These are phyloP conservation scores for Pyrenophora seminiperda DNA, from an alignment of 2,329 filamentous ascomycete species.

Conservation along the genomic window DNA sequence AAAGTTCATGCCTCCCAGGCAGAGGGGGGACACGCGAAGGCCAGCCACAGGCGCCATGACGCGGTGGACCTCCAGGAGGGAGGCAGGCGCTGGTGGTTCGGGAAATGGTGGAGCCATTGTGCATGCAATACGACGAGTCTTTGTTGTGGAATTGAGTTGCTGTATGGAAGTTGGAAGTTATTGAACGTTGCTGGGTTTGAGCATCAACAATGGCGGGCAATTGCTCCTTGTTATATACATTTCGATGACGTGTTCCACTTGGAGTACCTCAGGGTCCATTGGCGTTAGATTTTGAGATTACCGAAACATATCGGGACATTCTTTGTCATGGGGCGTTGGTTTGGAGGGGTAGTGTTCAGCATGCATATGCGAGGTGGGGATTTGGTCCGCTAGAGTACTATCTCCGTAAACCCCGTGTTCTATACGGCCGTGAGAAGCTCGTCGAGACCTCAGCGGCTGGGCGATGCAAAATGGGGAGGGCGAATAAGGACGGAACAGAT, in stretches of 20 bases:
- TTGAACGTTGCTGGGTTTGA: background rate
- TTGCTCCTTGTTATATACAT: constrained; percentile 5
- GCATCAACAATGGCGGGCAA: background rate
- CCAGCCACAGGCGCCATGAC: constrained; percentile 58
- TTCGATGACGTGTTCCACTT: constrained; percentile 11
- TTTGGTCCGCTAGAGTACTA: background rate
- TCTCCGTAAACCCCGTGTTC: constrained; percentile 9
- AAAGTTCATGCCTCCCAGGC: constrained; percentile 62
- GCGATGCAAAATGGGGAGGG: background rate
- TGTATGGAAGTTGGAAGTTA: background rate
- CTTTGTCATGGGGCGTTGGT: constrained; percentile 12
- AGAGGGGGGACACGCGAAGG: constrained; percentile 60
- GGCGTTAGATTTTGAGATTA: background rate
- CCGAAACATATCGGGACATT: constrained; percentile 4
- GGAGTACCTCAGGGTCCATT: constrained; percentile 1
- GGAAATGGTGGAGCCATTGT: constrained; percentile 37
- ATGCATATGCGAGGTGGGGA: constrained; percentile 2
- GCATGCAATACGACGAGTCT: background rate
- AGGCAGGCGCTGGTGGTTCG: constrained; percentile 34
- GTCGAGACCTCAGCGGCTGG: too few relatives aligned
- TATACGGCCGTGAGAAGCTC: background rate
- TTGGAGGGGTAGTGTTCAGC: constrained; percentile 5
- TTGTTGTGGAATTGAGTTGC: background rate
- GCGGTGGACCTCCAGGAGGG: constrained; percentile 58
- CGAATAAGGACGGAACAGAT: background rate